Percentiles rank a stretch among this genome's conserved stretches.
These are phyloP conservation scores for Cardiosporidium cionae DNA, from an alignment of 169 alveolate genomes.

Conservation along the genomic window DNA sequence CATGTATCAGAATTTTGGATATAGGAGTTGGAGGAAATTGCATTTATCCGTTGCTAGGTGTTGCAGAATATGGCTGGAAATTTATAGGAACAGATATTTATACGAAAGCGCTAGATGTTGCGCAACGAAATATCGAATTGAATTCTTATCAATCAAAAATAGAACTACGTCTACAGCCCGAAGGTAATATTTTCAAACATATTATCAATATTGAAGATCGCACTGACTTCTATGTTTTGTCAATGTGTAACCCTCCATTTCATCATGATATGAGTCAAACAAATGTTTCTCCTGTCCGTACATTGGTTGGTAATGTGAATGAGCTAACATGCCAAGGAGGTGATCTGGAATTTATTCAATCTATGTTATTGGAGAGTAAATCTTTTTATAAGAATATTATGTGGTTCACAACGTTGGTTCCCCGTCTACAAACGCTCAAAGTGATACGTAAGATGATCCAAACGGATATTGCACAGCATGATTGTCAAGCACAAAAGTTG, in stretches of 20 bases:
- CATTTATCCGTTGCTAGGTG: constrained; percentile 38
- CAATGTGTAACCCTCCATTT: constrained; percentile 51
- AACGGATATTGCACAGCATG: constrained; percentile 22
- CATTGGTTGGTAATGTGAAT: constrained; percentile 8
- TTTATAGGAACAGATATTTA: constrained; percentile 46
- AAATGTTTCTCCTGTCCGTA: constrained; percentile 21
- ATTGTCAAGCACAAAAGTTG: background rate
- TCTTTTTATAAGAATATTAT: constrained; percentile 13
- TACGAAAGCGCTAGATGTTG: constrained; percentile 21
- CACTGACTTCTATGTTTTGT: constrained; percentile 21
- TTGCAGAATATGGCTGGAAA: constrained; percentile 34
- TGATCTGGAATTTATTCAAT: constrained; percentile 27
- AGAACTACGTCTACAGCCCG: constrained; percentile 21
- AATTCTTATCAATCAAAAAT: constrained; percentile 18
- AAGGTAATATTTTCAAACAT: constrained; percentile 10
- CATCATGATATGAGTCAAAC: constrained; percentile 7
- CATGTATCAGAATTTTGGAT: constrained; percentile 31
- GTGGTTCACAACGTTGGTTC: constrained; percentile 49
- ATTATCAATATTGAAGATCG: constrained; percentile 3
- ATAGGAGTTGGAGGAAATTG: constrained; percentile 53
- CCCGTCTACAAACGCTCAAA: constrained; percentile 23
- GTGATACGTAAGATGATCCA: background rate
- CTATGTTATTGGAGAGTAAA: constrained; percentile 31
- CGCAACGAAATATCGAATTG: constrained; percentile 13
- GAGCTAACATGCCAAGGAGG: constrained; percentile 46